These are phyloP conservation scores for Juglanconis sp. DNA, from an alignment of 2,329 filamentous ascomycete genomes.

Conservation along the genomic window DNA sequence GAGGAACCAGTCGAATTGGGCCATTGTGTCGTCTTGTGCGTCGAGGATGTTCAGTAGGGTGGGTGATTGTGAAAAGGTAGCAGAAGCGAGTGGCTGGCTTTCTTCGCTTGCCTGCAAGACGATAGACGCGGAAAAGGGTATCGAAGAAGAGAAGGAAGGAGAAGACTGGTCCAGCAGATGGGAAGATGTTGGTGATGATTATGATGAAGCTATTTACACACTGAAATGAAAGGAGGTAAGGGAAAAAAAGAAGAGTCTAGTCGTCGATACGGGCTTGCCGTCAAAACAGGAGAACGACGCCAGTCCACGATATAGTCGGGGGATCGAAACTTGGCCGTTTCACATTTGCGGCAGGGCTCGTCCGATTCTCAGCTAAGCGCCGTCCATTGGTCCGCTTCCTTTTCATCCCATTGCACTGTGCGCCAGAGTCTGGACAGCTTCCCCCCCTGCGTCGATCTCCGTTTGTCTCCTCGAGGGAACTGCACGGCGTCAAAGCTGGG, in stretches of 20 bases:
- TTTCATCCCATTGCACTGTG: not conserved
- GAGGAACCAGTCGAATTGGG: constrained; percentile 55
- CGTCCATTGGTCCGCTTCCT: constrained; percentile 16
- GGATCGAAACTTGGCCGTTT: constrained; percentile 37
- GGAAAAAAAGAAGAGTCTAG: not conserved
- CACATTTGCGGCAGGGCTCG: constrained; percentile 43
- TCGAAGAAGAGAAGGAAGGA: constrained; percentile 19
- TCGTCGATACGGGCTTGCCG: too few species aligned
- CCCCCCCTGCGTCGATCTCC: not conserved
- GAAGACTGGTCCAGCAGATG: constrained; percentile 16
- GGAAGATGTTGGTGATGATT: not conserved
- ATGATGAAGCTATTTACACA: not conserved
- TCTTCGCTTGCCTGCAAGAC: constrained; percentile 17
- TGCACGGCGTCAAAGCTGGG: not conserved
- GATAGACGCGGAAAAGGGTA: not conserved
- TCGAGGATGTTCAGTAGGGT: not conserved
- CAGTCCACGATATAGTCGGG: not conserved
- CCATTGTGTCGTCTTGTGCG: constrained; percentile 32
- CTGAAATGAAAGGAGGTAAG: not conserved
- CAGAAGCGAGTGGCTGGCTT: constrained; percentile 4
- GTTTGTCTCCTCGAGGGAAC: not conserved
- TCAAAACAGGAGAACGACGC: constrained; percentile 11
- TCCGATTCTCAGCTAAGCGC: constrained; percentile 25
- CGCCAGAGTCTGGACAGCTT: not conserved
- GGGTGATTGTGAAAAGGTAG: not conserved